phyloP scores from a whole-genome alignment of 2,329 filamentous ascomycete species.

The Macrophomina tecta region DNA sequence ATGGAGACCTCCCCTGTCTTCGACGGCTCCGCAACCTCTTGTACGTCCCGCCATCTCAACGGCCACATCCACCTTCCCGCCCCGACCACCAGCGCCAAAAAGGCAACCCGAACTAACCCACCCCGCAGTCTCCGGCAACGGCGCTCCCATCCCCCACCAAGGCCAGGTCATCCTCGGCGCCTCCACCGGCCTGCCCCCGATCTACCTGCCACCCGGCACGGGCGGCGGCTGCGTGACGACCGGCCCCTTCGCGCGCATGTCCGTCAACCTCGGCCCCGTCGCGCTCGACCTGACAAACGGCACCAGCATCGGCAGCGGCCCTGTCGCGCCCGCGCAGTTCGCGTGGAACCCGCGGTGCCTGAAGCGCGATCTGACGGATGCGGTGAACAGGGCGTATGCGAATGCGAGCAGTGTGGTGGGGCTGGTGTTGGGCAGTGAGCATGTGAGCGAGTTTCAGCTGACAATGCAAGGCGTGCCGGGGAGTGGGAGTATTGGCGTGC shows the following conservation, averaged over 20 bases:
- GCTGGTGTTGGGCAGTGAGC: slow-evolving; percentile 35
- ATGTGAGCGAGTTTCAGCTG: slow-evolving; percentile 44
- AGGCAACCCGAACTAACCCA: no score
- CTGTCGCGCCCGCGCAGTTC: slow-evolving; percentile 38
- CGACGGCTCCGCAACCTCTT: slow-evolving; percentile 58
- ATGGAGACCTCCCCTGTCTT: slow-evolving; percentile 56
- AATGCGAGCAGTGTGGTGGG: slow-evolving; percentile 34
- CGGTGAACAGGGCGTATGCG: slow-evolving; percentile 32
- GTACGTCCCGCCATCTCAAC: no score
- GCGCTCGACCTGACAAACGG: slow-evolving; percentile 34
- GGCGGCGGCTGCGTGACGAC: slow-evolving; percentile 62
- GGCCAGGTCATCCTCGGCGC: slow-evolving; percentile 24
- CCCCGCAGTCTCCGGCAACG: slow-evolving; percentile 50
- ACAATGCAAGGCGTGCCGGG: slow-evolving; percentile 45
- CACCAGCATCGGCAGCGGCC: slow-evolving; percentile 15
- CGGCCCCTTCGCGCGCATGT: slow-evolving; percentile 58
- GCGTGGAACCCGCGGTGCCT: slow-evolving; percentile 48
- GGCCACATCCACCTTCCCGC: no score
- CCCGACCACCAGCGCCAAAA: no score
- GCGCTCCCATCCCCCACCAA: slow-evolving; percentile 32
- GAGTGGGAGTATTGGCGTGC: slow-evolving; percentile 49
- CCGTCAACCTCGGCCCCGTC: slow-evolving; percentile 56
- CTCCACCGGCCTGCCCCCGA: slow-evolving; percentile 22
- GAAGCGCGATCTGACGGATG: slow-evolving; percentile 44
- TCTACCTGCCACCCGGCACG: slow-evolving; percentile 54